Evolutionary conservation across 2,329 filamentous ascomycete genomes (phyloP).

Genomic region (Cercospora zeina): DNA sequence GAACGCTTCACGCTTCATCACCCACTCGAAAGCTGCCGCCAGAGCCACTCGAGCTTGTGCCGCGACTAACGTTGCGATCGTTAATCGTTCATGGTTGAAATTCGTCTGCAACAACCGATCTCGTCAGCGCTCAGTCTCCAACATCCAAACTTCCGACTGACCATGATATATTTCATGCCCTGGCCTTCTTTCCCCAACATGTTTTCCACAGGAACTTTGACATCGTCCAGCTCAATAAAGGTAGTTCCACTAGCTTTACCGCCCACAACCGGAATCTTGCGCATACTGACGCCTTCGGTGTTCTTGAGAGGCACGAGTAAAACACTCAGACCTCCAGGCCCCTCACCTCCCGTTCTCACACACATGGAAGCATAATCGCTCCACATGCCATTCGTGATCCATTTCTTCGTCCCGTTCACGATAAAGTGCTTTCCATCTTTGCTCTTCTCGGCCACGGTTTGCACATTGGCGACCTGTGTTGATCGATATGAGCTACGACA

Average conservation of each 20-base stretch:
- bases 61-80: background rate
- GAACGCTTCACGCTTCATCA: background rate
- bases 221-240: conserved; percentile 79
- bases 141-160: background rate
- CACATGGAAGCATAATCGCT: conserved; percentile 75
- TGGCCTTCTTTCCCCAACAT: conserved; percentile 81
- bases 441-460: conserved; percentile 76
- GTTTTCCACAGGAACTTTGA: conserved; percentile 77
- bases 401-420: conserved; percentile 74
- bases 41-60: background rate
- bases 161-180: conserved; percentile 76
- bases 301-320: conserved; percentile 75
- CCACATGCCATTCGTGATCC: conserved; percentile 79
- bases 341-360: conserved; percentile 72
- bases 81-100: background rate
- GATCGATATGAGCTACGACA: background rate
- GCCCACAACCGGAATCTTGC: conserved; percentile 62
- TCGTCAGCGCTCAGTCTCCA: background rate
- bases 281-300: conserved; percentile 58
- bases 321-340: conserved; percentile 63
- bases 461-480: conserved; percentile 65
- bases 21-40: conserved; percentile 1
- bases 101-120: background rate
- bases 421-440: conserved; percentile 71
- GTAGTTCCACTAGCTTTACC: conserved; percentile 68